Evolutionary conservation across 1,284 basidiomycete genomes (phyloP), one percentile per base, ranked within the genome.

Genomic region (Cryptococcus sp.): DNA sequence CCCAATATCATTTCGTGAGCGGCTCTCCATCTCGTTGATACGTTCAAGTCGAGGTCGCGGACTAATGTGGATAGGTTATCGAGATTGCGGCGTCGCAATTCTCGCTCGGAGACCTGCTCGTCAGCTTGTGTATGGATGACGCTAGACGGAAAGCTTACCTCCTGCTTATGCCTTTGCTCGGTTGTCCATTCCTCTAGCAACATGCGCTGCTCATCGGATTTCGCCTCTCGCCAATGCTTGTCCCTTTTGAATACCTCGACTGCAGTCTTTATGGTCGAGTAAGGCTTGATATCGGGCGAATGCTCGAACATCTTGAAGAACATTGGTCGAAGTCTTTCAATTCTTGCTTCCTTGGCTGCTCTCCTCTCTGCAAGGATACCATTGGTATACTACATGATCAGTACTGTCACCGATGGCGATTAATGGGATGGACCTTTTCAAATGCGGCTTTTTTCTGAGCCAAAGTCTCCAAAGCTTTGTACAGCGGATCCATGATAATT

Each of bases 401-500:
- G 37, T 22, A 40, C 32, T 34, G 10, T 34, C 16, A 9, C 32
- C 32, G 32, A 34, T 34, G 9, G 9, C 10, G 10, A 16, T 9
- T 34, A 9, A 9, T 16, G 16, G 9, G 32, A 34, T 16, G 16
- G 32, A 89, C 90, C 82, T 91, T 92, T 73, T 91, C 87, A 82
- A 86, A 99, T 45, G 86, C 85, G 44, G 85, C 79, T 76, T 97
- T 98, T 78, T 94, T 93, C 76, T 98, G 91, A 3, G 91, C 88
- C 47, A 98, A 80, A 43, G 88, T 90, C 69, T 89, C 90, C 55
- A 98, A 79, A 46, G 91, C 87, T 78, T 93, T 96, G 78, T 97
- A 98, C 60, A 97, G 77, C 36, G 96, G 93, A 78, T 98, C 94
- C 62, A 92, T 97, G 75, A 99, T 93, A 73, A 96, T 91, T 62